Evolutionary conservation across 768 basidiomycete species (phyloP).

Genomic region (Leccinum barrowsii): DNA sequence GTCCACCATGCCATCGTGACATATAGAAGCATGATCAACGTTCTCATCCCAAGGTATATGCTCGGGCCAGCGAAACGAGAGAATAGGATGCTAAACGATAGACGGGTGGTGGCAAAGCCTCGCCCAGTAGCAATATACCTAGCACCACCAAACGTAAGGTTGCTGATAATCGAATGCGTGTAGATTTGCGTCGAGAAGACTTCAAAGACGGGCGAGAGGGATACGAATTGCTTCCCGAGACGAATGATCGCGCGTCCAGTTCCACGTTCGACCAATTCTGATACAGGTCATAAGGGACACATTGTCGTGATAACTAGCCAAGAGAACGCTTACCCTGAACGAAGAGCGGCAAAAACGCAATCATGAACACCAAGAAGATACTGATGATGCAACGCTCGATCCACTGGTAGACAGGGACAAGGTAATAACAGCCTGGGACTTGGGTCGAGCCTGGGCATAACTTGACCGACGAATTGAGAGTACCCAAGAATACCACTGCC

Average conservation of each 20-base stretch:
- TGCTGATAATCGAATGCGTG: slow-evolving; percentile 94
- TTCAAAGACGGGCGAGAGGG: slow-evolving; percentile 93
- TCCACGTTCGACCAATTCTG: slow-evolving; percentile 94
- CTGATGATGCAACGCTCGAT: slow-evolving; percentile 95
- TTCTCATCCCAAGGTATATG: slow-evolving; percentile 96
- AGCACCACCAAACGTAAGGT: slow-evolving; percentile 96
- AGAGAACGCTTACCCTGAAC: slow-evolving; percentile 67
- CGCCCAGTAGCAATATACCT: slow-evolving; percentile 98
- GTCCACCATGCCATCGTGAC: slow-evolving; percentile 92
- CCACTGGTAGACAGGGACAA: slow-evolving; percentile 92
- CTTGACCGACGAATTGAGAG: slow-evolving; percentile 74
- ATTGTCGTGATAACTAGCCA: slow-evolving; percentile 12
- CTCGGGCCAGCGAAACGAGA: slow-evolving; percentile 98
- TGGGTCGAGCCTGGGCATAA: slow-evolving; percentile 74
- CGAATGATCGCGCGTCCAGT: slow-evolving; percentile 89
- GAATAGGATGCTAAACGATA: slow-evolving; percentile 92
- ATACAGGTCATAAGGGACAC: background rate
- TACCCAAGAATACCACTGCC: slow-evolving; percentile 91
- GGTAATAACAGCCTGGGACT: slow-evolving; percentile 90
- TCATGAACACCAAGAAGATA: slow-evolving; percentile 98
- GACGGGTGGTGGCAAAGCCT: slow-evolving; percentile 95
- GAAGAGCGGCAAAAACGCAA: slow-evolving; percentile 92
- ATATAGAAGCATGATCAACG: slow-evolving; percentile 87
- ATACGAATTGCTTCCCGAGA: slow-evolving; percentile 90
- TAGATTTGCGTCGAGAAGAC: slow-evolving; percentile 98